Base-by-base conservation (phyloP, 163 green algal species). In the Chlamydomonas reinhardtii region DNA sequence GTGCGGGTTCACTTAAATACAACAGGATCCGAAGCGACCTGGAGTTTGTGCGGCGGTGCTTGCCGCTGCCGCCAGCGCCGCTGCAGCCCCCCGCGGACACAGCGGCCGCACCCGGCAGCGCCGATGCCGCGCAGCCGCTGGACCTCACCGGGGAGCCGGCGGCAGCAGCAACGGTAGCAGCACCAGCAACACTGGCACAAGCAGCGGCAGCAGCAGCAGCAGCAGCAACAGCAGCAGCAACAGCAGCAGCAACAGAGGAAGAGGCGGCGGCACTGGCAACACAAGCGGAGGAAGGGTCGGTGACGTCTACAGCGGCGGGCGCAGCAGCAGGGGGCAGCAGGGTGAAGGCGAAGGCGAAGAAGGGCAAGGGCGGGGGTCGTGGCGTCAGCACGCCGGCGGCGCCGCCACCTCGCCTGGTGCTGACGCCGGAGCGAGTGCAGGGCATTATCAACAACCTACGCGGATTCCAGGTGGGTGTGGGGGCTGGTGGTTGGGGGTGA, bases 371-470 rank as follows among this genome's bases (percentile, higher is more conserved):
- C 34, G 54, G 11, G 11, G 35, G 32, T 9, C 32, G 39, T 8
- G 39, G 32, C 5, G 8, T 14, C 48, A 56, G 48, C 48, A 29
- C 17, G 69, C 66, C 66, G 66, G 29, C 31, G 8, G 29, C n/a
- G 31, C 66, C 66, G 66, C 32, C 66, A 2, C 66, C 35, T 20
- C 20, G 34, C 35, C 35, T 79, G 54, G 19, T 34, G 34, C 80
- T 86, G 24, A 86, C 80, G 14, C 73, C 62, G 6, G 61, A 8
- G 8, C 32, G 84, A 11, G 59, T 83, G 22, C 88, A 93, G 81
- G 88, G 88, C 59, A 86, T 89, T 4, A 56, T 92, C 52, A 93
- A 92, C 82, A 93, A 92, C 88, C 65, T 92, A 48, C 65, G 76
- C 1, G 88, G 90, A 69, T 90, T 92, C 32, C 73, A 89, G 80